Evolutionary conservation across 805 yeast species (phyloP), one percentile per base, ranked within the genome.

Genomic region (Candida tibetensis): DNA sequence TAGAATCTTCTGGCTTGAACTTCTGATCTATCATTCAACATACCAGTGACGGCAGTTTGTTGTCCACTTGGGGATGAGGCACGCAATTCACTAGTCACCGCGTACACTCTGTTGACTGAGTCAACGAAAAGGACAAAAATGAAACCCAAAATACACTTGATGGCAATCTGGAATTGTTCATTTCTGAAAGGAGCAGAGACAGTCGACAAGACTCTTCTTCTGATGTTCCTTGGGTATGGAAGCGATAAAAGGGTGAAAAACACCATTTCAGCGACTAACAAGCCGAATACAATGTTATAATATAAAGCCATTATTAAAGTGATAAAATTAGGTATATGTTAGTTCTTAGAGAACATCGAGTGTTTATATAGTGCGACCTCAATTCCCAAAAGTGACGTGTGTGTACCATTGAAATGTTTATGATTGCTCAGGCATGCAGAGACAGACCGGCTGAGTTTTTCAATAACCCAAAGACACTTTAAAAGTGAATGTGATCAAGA

Each of bases 1-100:
- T 90, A 90, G 64, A 93, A 93, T 55, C 89, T 77, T 63, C 96
- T 79, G 16, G 96, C 93, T 62, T 85, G 89, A 39, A 85, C 72
- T 55, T 93, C 98, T 15, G 88, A 68, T 42, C 96, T 74, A 51
- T 85, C 91, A 42, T 68, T 69, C 34, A 69, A 37, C 17, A 65
- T 42, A 3, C 59, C 60, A 26, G 47, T 40, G 29, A 47, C 39
- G 28, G 49, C 48, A 15, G 40, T 44, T 9, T 18, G 41, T 62
- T 64, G 32, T 64, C 55, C 28, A 58, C 52, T 47, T 5, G 60
- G 55, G 5, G 55, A 45, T 17, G 49, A 52, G 13, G 69, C 63
- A 28, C 66, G 60, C 54, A 83, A 66, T 54, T 86, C 95, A 32
- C 72, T 68, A 27, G 77, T 72, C 25, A 88, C 87, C 16, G 82